Conservation (phyloP, 176 grass and related monocot species). For the Pharus latifolius region DNA sequence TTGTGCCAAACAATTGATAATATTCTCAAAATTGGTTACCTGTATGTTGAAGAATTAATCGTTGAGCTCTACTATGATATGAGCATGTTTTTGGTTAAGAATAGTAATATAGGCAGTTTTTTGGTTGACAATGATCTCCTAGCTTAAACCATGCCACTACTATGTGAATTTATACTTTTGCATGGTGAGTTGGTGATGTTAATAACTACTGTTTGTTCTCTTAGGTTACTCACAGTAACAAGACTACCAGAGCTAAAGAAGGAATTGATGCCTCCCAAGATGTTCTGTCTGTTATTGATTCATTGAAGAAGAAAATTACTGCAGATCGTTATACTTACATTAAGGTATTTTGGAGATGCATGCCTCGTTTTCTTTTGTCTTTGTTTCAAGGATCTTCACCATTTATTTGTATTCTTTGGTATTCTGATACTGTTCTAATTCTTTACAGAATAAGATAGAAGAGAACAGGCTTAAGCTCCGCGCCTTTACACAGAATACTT, state of each 20-base stretch:
- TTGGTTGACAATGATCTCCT: no score
- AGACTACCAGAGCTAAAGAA: slow-evolving; percentile 18
- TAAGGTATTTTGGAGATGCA: slow-evolving; percentile 46
- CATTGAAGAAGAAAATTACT: slow-evolving; percentile 59
- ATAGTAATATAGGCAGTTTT: no score
- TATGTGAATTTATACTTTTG: not conserved
- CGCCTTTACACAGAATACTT: slow-evolving; percentile 42
- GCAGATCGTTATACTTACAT: slow-evolving; percentile 52
- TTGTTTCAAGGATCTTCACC: not conserved
- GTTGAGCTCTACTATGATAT: not conserved
- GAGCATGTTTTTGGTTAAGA: not conserved
- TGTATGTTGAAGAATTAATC: not conserved
- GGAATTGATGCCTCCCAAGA: slow-evolving; percentile 25
- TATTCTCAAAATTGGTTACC: no score
- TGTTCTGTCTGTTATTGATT: slow-evolving; percentile 49
- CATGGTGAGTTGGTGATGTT: not conserved
- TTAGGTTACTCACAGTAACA: slow-evolving; percentile 19
- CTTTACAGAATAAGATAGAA: slow-evolving; percentile 62
- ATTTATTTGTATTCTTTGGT: not conserved
- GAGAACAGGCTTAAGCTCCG: slow-evolving; percentile 68
- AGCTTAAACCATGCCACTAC: not conserved
- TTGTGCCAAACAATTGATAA: no score
- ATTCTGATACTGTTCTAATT: not conserved
- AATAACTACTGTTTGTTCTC: not conserved
- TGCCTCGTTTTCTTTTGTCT: not conserved